A percentile compares a stretch with the other conserved stretches of the same genome.
These are phyloP conservation scores for Cylindrotheca closterium DNA, from an alignment of 108 stramenopile species.

Conservation along the genomic window DNA sequence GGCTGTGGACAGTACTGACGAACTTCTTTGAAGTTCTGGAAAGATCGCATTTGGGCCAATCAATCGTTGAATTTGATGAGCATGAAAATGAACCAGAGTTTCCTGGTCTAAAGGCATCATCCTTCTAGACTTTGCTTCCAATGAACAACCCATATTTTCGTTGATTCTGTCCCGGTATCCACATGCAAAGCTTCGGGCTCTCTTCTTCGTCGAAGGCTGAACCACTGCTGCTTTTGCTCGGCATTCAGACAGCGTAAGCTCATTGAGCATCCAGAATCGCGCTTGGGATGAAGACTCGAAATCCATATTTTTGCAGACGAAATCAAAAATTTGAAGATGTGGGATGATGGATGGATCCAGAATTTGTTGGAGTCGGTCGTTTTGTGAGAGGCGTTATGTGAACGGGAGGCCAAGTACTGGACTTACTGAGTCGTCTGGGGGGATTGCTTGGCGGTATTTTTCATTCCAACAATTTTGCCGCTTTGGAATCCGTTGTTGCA, in stretches of 20 bases:
- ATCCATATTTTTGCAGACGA: slow-evolving; percentile 32
- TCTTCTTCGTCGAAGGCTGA: background rate
- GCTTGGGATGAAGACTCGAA: slow-evolving; percentile 53
- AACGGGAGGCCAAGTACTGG: too few relatives aligned
- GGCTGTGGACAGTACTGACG: slow-evolving; percentile 71
- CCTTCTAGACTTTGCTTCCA: background rate
- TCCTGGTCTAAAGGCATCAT: slow-evolving; percentile 41
- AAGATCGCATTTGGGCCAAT: slow-evolving; percentile 71
- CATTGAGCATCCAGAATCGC: slow-evolving; percentile 43
- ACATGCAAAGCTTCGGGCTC: slow-evolving; percentile 41
- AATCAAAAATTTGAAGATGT: too few relatives aligned
- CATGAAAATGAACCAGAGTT: slow-evolving; percentile 63
- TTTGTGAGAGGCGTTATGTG: too few relatives aligned
- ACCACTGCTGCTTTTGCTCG: slow-evolving; percentile 15
- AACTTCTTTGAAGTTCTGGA: slow-evolving; percentile 46
- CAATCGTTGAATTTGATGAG: slow-evolving; percentile 66
- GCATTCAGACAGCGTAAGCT: slow-evolving; percentile 36
- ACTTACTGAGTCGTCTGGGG: too few relatives aligned
- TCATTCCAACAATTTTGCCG: too few relatives aligned
- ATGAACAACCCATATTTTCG: background rate
- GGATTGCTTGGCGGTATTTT: too few relatives aligned
- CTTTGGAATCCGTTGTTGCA: too few relatives aligned
- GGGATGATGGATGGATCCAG: too few relatives aligned
- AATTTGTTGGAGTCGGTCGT: too few relatives aligned
- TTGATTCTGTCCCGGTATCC: slow-evolving; percentile 28